Base-by-base conservation (phyloP, 805 yeast species). In the Schizosaccharomyces osmophilus region DNA sequence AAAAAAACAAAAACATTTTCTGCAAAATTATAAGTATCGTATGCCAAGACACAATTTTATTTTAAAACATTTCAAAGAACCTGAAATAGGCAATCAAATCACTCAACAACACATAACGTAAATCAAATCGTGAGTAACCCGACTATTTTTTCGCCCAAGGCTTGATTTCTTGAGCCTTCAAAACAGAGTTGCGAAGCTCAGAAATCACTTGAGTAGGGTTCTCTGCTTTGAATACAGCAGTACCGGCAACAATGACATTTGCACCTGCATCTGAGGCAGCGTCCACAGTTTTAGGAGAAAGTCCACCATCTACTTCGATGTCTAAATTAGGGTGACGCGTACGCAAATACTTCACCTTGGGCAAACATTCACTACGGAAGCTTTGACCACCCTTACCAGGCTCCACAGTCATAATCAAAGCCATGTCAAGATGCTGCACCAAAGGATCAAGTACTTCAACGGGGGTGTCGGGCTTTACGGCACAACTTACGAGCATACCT, bases 321-420 rank as follows among this genome's bases (percentile, higher is more conserved):
- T 90, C 83, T 70, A 90, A 75, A 22, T 82, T 70, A 13, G 97
- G 96, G 71, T 77, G 87, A 68, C 77, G 78, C 48, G 70, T 72
- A 72, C 98, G 82, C 67, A 93, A 76, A 39, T 75, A 76, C 66
- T 81, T 83, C 59, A 90, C 66, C 64, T 64, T 51, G 15, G 94
- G 87, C 97, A 93, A 89, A 96, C 90, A 89, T 63, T 82, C 86
- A 22, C 81, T 75, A 96, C 87, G 88, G 76, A 93, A 93, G 72
- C 84, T 85, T 74, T 93, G 98, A 58, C 98, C 98, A 26, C 98
- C 98, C 48, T 39, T 90, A 0, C 98, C 98, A 15, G 98, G 98
- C 74, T 93, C 98, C 43, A 93, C 97, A 2, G 98, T 93, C 66
- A 65, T 65, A 39, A 11, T 26, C 29, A 36, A 31, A n/a, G 87